Conservation (phyloP, 2,329 filamentous ascomycete genomes). For the Scedosporium boydii region DNA sequence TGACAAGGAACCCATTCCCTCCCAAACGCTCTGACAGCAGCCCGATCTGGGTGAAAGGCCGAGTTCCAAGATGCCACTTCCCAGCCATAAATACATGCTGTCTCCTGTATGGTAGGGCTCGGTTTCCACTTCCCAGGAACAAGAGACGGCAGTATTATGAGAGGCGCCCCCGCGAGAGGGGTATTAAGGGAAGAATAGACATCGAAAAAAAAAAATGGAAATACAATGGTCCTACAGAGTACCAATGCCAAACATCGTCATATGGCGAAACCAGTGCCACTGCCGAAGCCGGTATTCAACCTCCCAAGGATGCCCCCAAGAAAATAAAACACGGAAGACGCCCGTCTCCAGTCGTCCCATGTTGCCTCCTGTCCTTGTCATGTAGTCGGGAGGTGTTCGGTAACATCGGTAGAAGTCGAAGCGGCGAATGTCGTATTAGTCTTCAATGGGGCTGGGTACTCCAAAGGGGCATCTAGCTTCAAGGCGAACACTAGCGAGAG, state of each 20-base stretch:
- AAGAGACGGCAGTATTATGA: background rate
- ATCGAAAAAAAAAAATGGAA: no score
- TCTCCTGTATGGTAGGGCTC: background rate
- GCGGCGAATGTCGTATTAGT: background rate
- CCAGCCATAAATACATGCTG: background rate
- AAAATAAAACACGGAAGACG: no score
- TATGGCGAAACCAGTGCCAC: no score
- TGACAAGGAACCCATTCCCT: background rate
- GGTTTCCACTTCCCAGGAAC: background rate
- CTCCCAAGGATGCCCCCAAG: no score
- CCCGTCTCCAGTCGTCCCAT: no score
- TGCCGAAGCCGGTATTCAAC: no score
- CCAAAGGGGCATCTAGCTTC: background rate
- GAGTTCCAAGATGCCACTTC: background rate
- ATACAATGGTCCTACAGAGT: no score
- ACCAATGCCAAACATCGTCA: no score
- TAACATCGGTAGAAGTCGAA: no score
- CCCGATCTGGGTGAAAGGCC: background rate
- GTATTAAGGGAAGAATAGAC: background rate
- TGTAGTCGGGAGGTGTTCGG: no score
- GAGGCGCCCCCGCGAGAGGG: background rate
- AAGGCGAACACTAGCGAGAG: no score
- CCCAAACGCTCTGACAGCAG: background rate
- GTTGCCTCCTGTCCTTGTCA: no score
- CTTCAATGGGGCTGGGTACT: background rate